Percentiles rank a stretch among this genome's conserved stretches.
Conservation (phyloP, 768 basidiomycete species). For the Boletus fagicola region DNA sequence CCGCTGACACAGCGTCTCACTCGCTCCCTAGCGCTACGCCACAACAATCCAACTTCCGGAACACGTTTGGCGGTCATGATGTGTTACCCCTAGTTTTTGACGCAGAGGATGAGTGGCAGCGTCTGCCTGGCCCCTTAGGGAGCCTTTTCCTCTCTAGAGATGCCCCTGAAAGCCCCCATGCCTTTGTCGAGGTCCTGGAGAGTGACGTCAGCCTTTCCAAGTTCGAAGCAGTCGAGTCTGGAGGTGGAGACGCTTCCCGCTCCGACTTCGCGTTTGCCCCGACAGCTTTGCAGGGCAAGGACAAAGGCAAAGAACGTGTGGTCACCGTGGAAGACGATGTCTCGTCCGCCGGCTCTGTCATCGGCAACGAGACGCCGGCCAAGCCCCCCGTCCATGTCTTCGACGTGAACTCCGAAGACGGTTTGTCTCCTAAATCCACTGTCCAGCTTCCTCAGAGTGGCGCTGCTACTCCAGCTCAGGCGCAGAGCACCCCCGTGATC, state of each 20-base stretch:
- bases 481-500: conserved; percentile 42
- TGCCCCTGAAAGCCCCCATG: conserved; percentile 50
- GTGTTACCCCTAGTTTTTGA: conserved; percentile 47
- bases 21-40: conserved; percentile 34
- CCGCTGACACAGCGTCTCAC: conserved; percentile 32
- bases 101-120: conserved; percentile 65
- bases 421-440: conserved; percentile 15
- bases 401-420: conserved; percentile 36
- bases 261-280: conserved; percentile 22
- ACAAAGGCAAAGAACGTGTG: conserved; percentile 43
- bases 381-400: conserved; percentile 66
- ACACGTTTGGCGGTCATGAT: conserved; percentile 55
- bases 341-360: conserved; percentile 43
- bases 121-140: conserved; percentile 42
- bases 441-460: conserved; percentile 20
- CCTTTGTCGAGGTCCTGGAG: conserved; percentile 59
- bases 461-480: conserved; percentile 33
- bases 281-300: conserved; percentile 38
- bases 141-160: conserved; percentile 39
- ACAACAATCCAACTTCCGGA: conserved; percentile 45
- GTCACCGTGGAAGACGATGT: conserved; percentile 33
- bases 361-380: conserved; percentile 40
- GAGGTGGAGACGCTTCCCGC: conserved; percentile 33
- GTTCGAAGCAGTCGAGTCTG: conserved; percentile 31
- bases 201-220: conserved; percentile 38